phyloP scores from a whole-genome alignment of 192 early-diverging fungal species.

The Rhizophlyctis rosea region DNA sequence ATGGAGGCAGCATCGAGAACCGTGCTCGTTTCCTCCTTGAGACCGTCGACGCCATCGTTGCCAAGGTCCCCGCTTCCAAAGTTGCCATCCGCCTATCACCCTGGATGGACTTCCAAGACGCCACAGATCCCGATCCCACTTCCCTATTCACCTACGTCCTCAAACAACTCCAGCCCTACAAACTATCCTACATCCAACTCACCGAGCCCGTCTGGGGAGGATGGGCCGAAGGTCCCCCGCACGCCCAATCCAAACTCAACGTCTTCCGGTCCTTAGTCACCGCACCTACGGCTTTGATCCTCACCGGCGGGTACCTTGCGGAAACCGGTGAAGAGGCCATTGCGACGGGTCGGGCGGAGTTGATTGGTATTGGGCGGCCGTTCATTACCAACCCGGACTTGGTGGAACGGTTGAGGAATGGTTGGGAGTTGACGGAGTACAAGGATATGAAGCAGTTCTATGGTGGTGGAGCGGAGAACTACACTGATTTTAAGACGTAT shows the following conservation, averaged over 20 bases:
- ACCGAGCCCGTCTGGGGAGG: conserved; percentile 29
- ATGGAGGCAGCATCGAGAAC: conserved; percentile 88
- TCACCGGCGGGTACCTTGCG: conserved; percentile 36
- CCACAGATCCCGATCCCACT: conserved; percentile 6
- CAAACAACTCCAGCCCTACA: conserved; percentile 10
- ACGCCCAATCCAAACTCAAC: conserved; percentile 24
- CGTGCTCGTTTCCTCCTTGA: conserved; percentile 50
- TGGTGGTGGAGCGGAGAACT: conserved; percentile 28
- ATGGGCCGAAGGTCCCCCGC: conserved; percentile 16
- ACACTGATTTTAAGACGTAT: conserved; percentile 37
- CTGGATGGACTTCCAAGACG: conserved; percentile 16
- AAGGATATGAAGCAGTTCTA: conserved; percentile 32
- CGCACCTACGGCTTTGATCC: conserved; percentile 20
- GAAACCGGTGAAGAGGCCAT: conserved; percentile 31
- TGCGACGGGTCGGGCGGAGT: conserved; percentile 24
- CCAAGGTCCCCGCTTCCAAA: conserved; percentile 25
- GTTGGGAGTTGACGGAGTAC: conserved; percentile 26
- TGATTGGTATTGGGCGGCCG: conserved; percentile 37
- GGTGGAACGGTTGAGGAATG: conserved; percentile 28
- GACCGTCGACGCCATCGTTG: conserved; percentile 27
- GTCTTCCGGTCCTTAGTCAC: conserved; percentile 3
- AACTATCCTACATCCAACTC: conserved; percentile 37
- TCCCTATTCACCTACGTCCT: conserved; percentile 31
- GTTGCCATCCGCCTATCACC: conserved; percentile 44
- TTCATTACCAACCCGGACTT: conserved; percentile 54